Conservation (phyloP, 257 asterid species). For the Cruciata laevipes region DNA sequence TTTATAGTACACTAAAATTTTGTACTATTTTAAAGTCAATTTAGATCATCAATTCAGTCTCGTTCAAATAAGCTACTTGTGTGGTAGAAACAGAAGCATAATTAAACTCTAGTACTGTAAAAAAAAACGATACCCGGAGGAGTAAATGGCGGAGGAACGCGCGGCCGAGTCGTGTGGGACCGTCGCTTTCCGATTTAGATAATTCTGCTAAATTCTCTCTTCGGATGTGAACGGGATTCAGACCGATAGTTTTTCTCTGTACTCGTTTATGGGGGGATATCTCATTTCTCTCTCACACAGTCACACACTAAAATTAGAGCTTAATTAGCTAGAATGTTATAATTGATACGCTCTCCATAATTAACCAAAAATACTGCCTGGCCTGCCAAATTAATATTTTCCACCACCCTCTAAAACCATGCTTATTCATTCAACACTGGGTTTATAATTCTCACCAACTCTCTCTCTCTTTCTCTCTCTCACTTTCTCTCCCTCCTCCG, state of each 20-base stretch:
- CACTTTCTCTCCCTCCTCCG: neutral
- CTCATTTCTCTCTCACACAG: no score
- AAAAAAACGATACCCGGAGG: constrained; percentile 7
- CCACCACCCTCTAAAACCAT: neutral
- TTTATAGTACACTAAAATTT: no score
- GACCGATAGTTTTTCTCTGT: neutral
- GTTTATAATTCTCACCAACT: neutral
- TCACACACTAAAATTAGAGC: no score
- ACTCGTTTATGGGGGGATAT: no score
- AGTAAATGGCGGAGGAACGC: constrained; percentile 14
- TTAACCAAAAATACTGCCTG: neutral
- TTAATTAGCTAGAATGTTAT: neutral
- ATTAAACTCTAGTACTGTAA: no score
- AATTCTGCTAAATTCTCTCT: constrained; percentile 10
- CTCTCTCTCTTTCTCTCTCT: neutral
- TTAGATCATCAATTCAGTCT: no score
- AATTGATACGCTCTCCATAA: neutral
- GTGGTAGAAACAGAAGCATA: no score
- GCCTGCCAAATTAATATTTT: neutral
- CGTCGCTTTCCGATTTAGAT: constrained; percentile 9
- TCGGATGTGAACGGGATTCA: constrained; percentile 10
- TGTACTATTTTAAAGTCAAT: no score
- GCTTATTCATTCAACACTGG: neutral
- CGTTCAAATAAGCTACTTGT: no score
- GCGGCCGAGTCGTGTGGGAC: constrained; percentile 33